Evolutionary conservation across 1,284 basidiomycete genomes (phyloP), one percentile per base, ranked within the genome.

Genomic region (Marasmius sp.): DNA sequence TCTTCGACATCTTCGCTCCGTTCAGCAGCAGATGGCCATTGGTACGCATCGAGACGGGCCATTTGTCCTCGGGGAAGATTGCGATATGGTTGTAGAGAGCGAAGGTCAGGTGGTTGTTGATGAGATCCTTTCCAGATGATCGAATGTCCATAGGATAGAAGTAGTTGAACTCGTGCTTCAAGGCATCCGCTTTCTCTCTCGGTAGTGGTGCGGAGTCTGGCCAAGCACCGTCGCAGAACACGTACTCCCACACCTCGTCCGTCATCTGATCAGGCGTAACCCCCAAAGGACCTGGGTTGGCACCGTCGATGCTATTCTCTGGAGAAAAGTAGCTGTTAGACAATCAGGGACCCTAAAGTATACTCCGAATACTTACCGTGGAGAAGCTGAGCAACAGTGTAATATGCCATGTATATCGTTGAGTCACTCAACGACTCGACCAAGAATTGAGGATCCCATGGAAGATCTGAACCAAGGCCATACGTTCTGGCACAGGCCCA

Each of bases 101-200:
- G 82, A 99, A 98, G 3, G 97, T 96, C 68, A 99, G 75, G 76
- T 99, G 93, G 77, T 99, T 99, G 55, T 92, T 93, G 69, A 99
- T 94, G 60, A 99, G 84, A 72, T 99, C 97, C 79, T 99, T 99
- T 65, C 95, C 97, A n/a, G 97, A 98, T 8, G 97, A 98, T 60
- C 97, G 94, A 68, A 99, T 87, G 78, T 99, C 95, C 81, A 98
- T 91, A 55, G 97, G 97, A 78, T 99, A 99, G 81, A 98, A 99
- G 84, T 98, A 99, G 60, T 91, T 82, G 84, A 93, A 99, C 75
- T 96, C 92, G 76, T 93, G 91, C 72, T 93, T 94, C 76, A 99
- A 84, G 39, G 84, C 79, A 71, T 96, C 91, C 37, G 89, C 92
- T 70, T 92, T 93, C 71, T 93, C 92, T 70, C 83, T 83, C 2